Evolutionary conservation across 345 rosid species (phyloP).

Genomic region (Aegle marmelos): DNA sequence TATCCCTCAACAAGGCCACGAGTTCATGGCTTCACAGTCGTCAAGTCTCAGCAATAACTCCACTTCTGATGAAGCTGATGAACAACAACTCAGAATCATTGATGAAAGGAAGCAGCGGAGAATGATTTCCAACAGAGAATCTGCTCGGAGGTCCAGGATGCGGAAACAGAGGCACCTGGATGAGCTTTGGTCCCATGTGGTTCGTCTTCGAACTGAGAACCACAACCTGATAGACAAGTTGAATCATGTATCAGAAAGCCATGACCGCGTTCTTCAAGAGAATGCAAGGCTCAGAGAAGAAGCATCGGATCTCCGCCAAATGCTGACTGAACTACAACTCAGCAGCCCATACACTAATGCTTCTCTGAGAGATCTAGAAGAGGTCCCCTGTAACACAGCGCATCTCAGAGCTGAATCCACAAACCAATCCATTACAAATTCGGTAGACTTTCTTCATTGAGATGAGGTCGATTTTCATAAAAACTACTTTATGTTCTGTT

Average conservation of each 20-base stretch:
- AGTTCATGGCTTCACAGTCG: slow-evolving; percentile 30
- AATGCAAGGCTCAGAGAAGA: slow-evolving; percentile 81
- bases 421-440: slow-evolving; percentile 28
- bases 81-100: slow-evolving; percentile 51
- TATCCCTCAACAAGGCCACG: slow-evolving; percentile 32
- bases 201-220: slow-evolving; percentile 72
- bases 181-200: slow-evolving; percentile 86
- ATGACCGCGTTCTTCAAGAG: slow-evolving; percentile 62
- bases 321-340: slow-evolving; percentile 51
- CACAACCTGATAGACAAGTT: slow-evolving; percentile 63
- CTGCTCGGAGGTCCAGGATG: slow-evolving; percentile 96
- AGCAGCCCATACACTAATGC: slow-evolving; percentile 39
- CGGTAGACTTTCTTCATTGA: slow-evolving; percentile 45
- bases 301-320: slow-evolving; percentile 66
- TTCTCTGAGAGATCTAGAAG: slow-evolving; percentile 53
- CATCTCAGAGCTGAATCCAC: slow-evolving; percentile 44
- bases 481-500: slow-evolving; percentile 18
- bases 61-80: slow-evolving; percentile 77
- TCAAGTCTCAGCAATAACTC: slow-evolving; percentile 66
- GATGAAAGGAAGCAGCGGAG: slow-evolving; percentile 92
- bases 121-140: slow-evolving; percentile 95
- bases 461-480: slow-evolving; percentile 15
- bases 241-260: slow-evolving; percentile 60
- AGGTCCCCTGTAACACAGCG: slow-evolving; percentile 44
- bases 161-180: slow-evolving; percentile 94